These are phyloP conservation scores for Nothopassalora personata DNA, from an alignment of 2,329 filamentous ascomycete species.

Conservation along the genomic window DNA sequence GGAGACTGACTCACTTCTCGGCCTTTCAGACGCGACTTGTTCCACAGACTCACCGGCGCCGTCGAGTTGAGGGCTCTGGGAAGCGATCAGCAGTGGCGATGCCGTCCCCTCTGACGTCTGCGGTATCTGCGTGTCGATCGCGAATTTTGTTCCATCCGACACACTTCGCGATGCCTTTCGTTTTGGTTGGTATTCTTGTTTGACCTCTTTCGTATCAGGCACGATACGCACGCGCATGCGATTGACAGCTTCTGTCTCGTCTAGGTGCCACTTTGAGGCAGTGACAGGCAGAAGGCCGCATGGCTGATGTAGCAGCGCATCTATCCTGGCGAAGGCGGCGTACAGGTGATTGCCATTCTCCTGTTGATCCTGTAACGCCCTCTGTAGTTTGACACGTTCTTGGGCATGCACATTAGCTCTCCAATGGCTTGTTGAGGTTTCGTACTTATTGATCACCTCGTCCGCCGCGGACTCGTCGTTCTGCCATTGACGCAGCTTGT, in stretches of 20 bases:
- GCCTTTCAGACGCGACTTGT: slow-evolving; percentile 12
- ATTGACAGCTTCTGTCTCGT: slow-evolving; percentile 91
- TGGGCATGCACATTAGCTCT: slow-evolving; percentile 91
- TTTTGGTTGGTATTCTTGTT: slow-evolving; percentile 80
- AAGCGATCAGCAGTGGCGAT: slow-evolving; percentile 14
- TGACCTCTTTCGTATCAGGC: slow-evolving; percentile 64
- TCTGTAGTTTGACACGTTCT: slow-evolving; percentile 86
- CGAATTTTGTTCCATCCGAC: slow-evolving; percentile 33
- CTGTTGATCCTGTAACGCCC: slow-evolving; percentile 84
- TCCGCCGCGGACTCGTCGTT: slow-evolving; percentile 63
- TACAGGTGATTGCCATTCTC: slow-evolving; percentile 77
- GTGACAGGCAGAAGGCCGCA: slow-evolving; percentile 72
- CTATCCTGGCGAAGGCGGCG: slow-evolving; percentile 70
- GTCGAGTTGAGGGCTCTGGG: slow-evolving; percentile 4
- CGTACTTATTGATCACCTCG: slow-evolving; percentile 71
- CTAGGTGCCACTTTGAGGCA: slow-evolving; percentile 77
- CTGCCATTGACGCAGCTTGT: slow-evolving; percentile 77
- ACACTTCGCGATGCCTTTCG: slow-evolving; percentile 55
- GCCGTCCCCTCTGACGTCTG: slow-evolving; percentile 27
- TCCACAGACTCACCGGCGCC: slow-evolving; percentile 20
- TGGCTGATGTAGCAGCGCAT: slow-evolving; percentile 69
- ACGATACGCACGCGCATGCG: slow-evolving; percentile 87
- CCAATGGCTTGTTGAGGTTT: slow-evolving; percentile 83
- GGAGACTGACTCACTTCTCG: slow-evolving; percentile 40
- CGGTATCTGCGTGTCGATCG: slow-evolving; percentile 27